A percentile compares a stretch with the other conserved stretches of the same genome.
phyloP scores from a whole-genome alignment of 2,329 filamentous ascomycete genomes.

The Harringtonia lauricola region DNA sequence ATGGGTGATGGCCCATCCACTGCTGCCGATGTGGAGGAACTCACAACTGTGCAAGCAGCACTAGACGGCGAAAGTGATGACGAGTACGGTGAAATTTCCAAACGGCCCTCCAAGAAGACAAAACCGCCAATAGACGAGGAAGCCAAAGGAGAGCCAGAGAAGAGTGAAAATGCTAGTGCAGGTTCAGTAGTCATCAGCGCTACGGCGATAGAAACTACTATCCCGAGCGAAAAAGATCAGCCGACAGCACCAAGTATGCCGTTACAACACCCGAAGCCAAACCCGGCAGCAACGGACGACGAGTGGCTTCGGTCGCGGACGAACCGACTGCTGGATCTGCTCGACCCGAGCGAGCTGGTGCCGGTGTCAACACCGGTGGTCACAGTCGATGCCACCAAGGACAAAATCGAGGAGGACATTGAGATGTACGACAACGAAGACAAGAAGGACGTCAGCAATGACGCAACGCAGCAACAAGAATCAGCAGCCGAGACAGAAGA shows the following conservation, averaged over 20 bases:
- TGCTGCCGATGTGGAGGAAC: neutral
- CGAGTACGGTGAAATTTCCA: conserved; percentile 59
- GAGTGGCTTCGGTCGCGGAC: conserved; percentile 91
- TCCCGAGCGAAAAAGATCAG: conserved; percentile 2
- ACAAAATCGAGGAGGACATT: neutral
- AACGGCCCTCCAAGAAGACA: conserved; percentile 37
- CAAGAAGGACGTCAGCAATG: neutral
- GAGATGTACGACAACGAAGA: neutral
- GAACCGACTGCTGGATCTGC: conserved; percentile 71
- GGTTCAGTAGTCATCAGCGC: conserved; percentile 7
- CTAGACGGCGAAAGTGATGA: conserved; percentile 55
- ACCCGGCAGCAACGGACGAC: conserved; percentile 50
- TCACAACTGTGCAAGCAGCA: conserved; percentile 10
- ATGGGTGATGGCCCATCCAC: neutral
- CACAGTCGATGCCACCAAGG: neutral
- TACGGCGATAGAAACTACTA: conserved; percentile 8
- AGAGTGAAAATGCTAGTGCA: conserved; percentile 1
- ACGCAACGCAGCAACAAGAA: too few species aligned
- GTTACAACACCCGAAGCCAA: neutral
- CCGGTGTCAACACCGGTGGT: conserved; percentile 2
- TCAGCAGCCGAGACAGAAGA: neutral
- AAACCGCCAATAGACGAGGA: conserved; percentile 16
- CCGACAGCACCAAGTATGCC: neutral
- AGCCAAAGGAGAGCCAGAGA: neutral
- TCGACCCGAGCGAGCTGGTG: conserved; percentile 58